Conservation (phyloP, 345 rosid genomes). For the Sisymbrium irio region DNA sequence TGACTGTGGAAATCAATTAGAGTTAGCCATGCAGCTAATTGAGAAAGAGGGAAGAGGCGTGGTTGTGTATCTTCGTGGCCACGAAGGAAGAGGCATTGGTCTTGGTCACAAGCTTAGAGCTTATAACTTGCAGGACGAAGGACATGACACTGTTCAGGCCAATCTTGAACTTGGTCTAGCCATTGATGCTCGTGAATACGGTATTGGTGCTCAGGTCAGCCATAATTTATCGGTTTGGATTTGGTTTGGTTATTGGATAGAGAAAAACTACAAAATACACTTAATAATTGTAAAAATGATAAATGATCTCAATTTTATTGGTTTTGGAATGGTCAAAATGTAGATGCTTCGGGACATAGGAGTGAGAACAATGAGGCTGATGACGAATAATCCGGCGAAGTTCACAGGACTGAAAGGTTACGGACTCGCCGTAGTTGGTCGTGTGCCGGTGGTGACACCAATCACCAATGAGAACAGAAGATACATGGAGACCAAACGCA, state of each 20-base stretch:
- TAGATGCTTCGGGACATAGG: slow-evolving; percentile 82
- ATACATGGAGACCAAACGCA: slow-evolving; percentile 78
- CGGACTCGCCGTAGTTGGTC: slow-evolving; percentile 74
- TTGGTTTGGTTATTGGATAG: too few relatives aligned
- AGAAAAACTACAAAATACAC: too few relatives aligned
- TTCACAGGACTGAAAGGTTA: slow-evolving; percentile 80
- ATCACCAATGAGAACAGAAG: slow-evolving; percentile 76
- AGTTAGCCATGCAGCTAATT: slow-evolving; percentile 70
- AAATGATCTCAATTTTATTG: too few relatives aligned
- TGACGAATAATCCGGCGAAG: slow-evolving; percentile 95
- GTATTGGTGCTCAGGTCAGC: slow-evolving; percentile 89
- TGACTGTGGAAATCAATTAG: slow-evolving; percentile 82
- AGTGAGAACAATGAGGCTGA: slow-evolving; percentile 72
- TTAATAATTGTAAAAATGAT: too few relatives aligned
- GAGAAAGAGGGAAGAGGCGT: slow-evolving; percentile 73
- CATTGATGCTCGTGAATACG: slow-evolving; percentile 81
- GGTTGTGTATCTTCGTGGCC: slow-evolving; percentile 78
- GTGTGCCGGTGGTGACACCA: slow-evolving; percentile 80
- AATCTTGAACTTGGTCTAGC: slow-evolving; percentile 81
- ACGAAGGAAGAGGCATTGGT: slow-evolving; percentile 91
- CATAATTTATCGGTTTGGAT: neutral
- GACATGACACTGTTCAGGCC: slow-evolving; percentile 86
- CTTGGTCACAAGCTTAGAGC: slow-evolving; percentile 82
- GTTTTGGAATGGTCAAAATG: neutral
- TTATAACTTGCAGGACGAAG: slow-evolving; percentile 80